These are phyloP conservation scores for Berkeleyomyces basicola DNA, from an alignment of 2,329 filamentous ascomycete species.

Conservation along the genomic window DNA sequence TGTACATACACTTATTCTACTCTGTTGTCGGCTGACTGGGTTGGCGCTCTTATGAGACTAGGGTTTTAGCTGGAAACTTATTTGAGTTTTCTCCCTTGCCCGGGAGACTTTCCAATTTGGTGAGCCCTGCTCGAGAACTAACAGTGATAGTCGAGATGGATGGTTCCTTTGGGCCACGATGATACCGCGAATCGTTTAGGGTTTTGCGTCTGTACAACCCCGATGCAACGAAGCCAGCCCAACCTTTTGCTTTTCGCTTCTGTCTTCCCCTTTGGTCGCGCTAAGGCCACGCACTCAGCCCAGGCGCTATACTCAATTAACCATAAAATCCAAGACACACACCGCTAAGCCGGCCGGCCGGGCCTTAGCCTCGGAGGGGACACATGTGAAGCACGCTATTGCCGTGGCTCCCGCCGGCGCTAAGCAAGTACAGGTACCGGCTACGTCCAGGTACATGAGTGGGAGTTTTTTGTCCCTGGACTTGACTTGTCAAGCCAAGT, in stretches of 20 bases:
- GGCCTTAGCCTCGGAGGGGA: not conserved
- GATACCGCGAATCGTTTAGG: not conserved
- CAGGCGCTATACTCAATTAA: not conserved
- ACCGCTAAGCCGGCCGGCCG: not conserved
- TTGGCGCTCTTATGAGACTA: not conserved
- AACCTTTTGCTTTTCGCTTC: not conserved
- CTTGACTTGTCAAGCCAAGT: no score
- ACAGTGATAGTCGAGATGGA: not conserved
- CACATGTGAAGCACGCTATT: not conserved
- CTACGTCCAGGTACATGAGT: no score
- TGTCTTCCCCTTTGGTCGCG: not conserved
- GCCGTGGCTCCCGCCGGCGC: not conserved
- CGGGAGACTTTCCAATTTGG: not conserved
- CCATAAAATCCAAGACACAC: not conserved
- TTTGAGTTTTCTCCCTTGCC: constrained; percentile 1
- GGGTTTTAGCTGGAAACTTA: not conserved
- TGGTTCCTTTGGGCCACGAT: not conserved
- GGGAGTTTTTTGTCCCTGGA: no score
- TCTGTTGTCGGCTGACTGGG: not conserved
- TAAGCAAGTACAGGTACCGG: no score
- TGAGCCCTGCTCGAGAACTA: not conserved
- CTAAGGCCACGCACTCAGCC: not conserved
- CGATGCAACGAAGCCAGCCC: not conserved
- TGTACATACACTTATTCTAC: not conserved
- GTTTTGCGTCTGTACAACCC: not conserved